phyloP scores from a whole-genome alignment of 2,329 filamentous ascomycete species.

The Claviceps monticola region DNA sequence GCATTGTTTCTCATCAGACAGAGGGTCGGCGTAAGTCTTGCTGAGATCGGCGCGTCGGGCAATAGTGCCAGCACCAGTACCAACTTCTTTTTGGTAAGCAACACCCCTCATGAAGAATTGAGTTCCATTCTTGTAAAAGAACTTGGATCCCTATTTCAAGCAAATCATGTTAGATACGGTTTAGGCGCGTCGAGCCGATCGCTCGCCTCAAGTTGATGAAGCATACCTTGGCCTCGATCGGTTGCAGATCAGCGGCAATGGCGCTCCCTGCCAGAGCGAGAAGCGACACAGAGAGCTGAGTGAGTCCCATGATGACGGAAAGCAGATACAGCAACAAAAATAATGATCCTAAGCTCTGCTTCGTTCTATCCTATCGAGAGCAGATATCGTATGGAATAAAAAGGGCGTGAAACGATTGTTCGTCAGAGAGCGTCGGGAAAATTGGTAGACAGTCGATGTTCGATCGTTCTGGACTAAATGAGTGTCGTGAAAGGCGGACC shows the following conservation, averaged over 20 bases:
- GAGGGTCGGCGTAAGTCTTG: conserved; percentile 63
- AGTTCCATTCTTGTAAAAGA: conserved; percentile 69
- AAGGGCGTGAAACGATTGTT: neutral
- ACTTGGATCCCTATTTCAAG: conserved; percentile 52
- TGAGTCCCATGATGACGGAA: conserved; percentile 19
- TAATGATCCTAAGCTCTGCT: neutral
- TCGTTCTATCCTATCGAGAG: neutral
- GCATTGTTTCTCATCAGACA: conserved; percentile 59
- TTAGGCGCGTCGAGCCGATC: neutral
- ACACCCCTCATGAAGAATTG: conserved; percentile 76
- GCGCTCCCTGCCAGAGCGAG: conserved; percentile 28
- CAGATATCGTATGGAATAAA: neutral
- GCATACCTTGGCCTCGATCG: conserved; percentile 56
- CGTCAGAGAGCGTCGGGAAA: conserved; percentile 3
- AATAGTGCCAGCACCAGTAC: conserved; percentile 36
- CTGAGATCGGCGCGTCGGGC: conserved; percentile 15
- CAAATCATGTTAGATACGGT: neutral
- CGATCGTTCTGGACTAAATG: neutral
- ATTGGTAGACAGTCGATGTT: neutral
- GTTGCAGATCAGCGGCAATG: conserved; percentile 32
- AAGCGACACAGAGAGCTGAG: conserved; percentile 19
- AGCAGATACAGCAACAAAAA: neutral
- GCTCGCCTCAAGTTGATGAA: neutral
- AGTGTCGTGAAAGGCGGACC: conserved; percentile 6
- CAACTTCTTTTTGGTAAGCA: conserved; percentile 79